Evolutionary conservation across 208 protist genomes (phyloP), one percentile per base, ranked within the genome.

Genomic region (Zelonia costaricensis): DNA sequence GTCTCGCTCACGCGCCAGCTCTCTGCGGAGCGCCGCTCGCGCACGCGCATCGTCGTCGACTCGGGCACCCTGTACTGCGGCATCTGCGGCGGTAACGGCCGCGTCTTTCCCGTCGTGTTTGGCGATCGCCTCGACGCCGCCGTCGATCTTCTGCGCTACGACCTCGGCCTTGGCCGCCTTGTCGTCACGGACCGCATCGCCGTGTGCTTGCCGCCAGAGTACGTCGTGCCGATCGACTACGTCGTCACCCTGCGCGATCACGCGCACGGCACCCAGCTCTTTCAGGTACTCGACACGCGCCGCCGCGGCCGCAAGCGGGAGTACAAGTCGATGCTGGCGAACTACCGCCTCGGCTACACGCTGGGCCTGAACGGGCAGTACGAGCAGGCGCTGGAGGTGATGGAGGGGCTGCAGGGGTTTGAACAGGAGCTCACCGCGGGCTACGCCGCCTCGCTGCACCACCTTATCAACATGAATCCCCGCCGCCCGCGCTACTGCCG

Each of bases 181-280:
- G 12, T 80, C 23, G 46, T 69, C 18, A 80, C 74, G 18, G 74
- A 72, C 44, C 48, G 59, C 20, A 55, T 75, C 0, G 74, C 74
- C 6, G 35, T 74, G n/a, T 66, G 58, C 25, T 42, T 80, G 28
- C 66, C 74, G 3, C 15, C 33, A 2, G 57, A 63, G 20, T 57
- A 58, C 5, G 62, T 75, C 1, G 52, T 63, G 4, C 74, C 74
- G 15, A 59, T 80, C 33, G 74, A 80, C 51, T 62, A 74, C 57
- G 6, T 74, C 20, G 68, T 80, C 31, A 53, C 67, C 7, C 62
- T 64, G 18, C 57, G 62, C 20, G 39, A 62, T 33, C 67, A 53
- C 25, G 35, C 52, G 18, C 46, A 64, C 2, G 68, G 74, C 52
- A 54, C 40, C 15, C 66, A 80, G 62, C 66, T 80, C 15, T 80